Evolutionary conservation across 2,329 filamentous ascomycete genomes (phyloP).

Genomic region (Septoria petroselini): DNA sequence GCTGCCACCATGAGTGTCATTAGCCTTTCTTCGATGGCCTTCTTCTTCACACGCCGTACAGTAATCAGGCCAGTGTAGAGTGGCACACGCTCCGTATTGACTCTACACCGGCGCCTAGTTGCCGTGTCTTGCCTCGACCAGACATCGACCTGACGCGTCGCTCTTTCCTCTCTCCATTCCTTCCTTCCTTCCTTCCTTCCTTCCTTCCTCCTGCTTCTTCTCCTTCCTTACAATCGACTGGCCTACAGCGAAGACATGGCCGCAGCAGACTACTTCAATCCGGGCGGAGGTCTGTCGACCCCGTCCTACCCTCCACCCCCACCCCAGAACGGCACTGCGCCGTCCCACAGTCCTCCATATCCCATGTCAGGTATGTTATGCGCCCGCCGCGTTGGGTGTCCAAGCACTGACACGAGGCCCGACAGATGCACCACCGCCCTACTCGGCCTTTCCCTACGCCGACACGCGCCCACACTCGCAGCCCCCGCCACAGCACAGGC

Average conservation of each 20-base stretch:
- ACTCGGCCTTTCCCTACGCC: constrained; percentile 19
- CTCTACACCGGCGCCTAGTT: no score
- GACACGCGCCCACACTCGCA: constrained; percentile 31
- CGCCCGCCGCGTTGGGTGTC: neutral
- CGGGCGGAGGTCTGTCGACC: neutral
- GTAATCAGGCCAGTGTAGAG: no score
- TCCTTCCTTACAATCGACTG: constrained; percentile 4
- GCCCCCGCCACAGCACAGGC: constrained; percentile 32
- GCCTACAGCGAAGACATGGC: constrained; percentile 25
- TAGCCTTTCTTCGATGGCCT: constrained; percentile 1
- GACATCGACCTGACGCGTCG: no score
- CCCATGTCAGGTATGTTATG: constrained; percentile 24
- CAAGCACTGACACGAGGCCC: neutral
- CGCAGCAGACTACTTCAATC: constrained; percentile 33
- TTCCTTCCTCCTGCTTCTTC: neutral
- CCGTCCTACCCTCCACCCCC: constrained; percentile 18
- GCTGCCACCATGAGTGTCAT: neutral
- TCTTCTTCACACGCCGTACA: neutral
- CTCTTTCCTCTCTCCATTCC: neutral
- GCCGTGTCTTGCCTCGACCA: no score
- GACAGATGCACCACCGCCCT: constrained; percentile 33
- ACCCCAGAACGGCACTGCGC: constrained; percentile 14
- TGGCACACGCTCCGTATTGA: no score
- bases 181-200: neutral
- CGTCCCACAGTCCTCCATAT: constrained; percentile 28